Percentiles rank a stretch among this genome's conserved stretches.
Conservation (phyloP, 108 stramenopile species). For the Fragilaria radians region DNA sequence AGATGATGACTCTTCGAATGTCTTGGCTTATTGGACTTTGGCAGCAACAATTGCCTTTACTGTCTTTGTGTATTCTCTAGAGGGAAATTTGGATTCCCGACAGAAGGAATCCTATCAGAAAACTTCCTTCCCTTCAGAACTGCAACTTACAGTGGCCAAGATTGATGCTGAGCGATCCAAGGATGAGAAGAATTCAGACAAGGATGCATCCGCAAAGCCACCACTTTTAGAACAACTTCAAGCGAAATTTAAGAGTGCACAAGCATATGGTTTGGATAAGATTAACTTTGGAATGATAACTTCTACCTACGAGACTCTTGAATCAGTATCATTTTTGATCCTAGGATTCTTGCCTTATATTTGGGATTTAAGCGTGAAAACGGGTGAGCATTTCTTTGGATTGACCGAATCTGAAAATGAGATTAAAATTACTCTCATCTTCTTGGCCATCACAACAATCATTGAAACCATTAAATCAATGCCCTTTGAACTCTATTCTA, state of each 20-base stretch:
- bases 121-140: slow-evolving; percentile 57
- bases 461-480: slow-evolving; percentile 72
- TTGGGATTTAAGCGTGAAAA: slow-evolving; percentile 57
- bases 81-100: slow-evolving; percentile 57
- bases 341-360: slow-evolving; percentile 74
- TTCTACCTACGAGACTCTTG: slow-evolving; percentile 52
- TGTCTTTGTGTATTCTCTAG: slow-evolving; percentile 56
- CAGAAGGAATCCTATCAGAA: slow-evolving; percentile 65
- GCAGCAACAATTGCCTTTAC: slow-evolving; percentile 71
- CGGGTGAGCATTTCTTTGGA: slow-evolving; percentile 40
- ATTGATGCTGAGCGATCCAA: slow-evolving; percentile 56
- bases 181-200: slow-evolving; percentile 25
- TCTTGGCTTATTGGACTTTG: slow-evolving; percentile 36
- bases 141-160: slow-evolving; percentile 50
- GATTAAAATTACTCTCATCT: slow-evolving; percentile 80
- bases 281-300: slow-evolving; percentile 83
- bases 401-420: slow-evolving; percentile 56
- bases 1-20: background rate
- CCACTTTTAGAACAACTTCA: slow-evolving; percentile 76
- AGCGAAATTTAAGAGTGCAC: slow-evolving; percentile 71
- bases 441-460: slow-evolving; percentile 60
- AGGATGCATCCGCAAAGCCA: no score
- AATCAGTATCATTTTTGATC: slow-evolving; percentile 64
- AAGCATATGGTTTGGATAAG: slow-evolving; percentile 87
- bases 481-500: slow-evolving; percentile 84